These are phyloP conservation scores for Candida maris DNA, from an alignment of 805 yeast genomes.

Conservation along the genomic window DNA sequence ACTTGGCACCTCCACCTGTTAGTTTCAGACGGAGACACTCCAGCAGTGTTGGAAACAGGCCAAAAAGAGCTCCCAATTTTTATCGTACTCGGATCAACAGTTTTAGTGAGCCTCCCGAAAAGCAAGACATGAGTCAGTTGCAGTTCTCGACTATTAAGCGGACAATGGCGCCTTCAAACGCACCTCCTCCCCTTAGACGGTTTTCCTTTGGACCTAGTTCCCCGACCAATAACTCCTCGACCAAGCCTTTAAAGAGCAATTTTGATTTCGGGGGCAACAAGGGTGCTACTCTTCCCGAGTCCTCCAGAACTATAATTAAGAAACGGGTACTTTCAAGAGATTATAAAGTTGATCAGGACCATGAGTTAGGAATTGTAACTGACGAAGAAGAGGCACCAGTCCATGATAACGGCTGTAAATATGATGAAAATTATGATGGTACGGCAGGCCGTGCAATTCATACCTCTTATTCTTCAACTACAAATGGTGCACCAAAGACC, in stretches of 20 bases:
- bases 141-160: conserved; percentile 9
- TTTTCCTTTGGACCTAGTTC: conserved; percentile 17
- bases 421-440: conserved; percentile 21
- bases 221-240: conserved; percentile 10
- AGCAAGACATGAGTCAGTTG: conserved; percentile 11
- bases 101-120: conserved; percentile 16
- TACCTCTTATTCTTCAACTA: conserved; percentile 25
- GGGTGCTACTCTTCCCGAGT: conserved; percentile 1
- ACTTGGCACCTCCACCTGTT: conserved; percentile 79
- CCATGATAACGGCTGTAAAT: conserved; percentile 4
- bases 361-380: conserved; percentile 9
- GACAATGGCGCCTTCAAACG: conserved; percentile 4
- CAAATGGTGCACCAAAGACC: conserved; percentile 27
- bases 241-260: conserved; percentile 13
- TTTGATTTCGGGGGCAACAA: conserved; percentile 15
- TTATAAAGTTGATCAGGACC: conserved; percentile 10
- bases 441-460: conserved; percentile 21
- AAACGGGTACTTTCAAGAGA: conserved; percentile 8
- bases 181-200: conserved; percentile 16
- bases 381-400: conserved; percentile 16
- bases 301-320: conserved; percentile 5
- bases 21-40: conserved; percentile 48
- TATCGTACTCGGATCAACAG: conserved; percentile 17
- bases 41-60: conserved; percentile 10
- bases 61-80: conserved; percentile 15